A percentile compares a stretch with the other conserved stretches of the same genome.
phyloP scores from a whole-genome alignment of 148 eudicot genomes.

The Polygonum aviculare region DNA sequence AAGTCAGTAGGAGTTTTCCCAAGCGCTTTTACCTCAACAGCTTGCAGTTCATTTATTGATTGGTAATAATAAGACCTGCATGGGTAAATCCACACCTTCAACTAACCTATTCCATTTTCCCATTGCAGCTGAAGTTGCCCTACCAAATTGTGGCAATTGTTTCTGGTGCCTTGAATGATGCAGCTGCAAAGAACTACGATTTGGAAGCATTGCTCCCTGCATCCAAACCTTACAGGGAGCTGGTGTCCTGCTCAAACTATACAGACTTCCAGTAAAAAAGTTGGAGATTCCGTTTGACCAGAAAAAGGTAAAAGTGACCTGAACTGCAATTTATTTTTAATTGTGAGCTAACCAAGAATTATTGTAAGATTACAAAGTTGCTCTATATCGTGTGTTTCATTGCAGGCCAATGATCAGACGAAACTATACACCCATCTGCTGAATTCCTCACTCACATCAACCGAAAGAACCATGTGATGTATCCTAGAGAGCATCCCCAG shows the following conservation, averaged over 20 bases:
- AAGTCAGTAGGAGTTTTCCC: too few species aligned
- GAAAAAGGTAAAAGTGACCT: constrained; percentile 42
- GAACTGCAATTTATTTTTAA: neutral
- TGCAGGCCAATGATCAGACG: constrained; percentile 63
- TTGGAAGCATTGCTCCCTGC: constrained; percentile 95
- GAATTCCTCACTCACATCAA: constrained; percentile 85
- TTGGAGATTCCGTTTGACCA: constrained; percentile 75
- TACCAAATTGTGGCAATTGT: constrained; percentile 83
- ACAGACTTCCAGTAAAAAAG: constrained; percentile 82
- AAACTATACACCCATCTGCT: constrained; percentile 79
- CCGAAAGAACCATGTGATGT: constrained; percentile 89
- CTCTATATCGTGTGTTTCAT: neutral
- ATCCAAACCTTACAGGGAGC: constrained; percentile 62
- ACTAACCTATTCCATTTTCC: neutral
- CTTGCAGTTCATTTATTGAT: neutral
- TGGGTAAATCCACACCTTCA: neutral
- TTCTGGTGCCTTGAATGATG: constrained; percentile 89
- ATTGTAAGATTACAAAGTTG: neutral
- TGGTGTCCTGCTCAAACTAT: constrained; percentile 95
- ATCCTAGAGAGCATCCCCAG: constrained; percentile 71
- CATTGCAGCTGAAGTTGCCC: constrained; percentile 69
- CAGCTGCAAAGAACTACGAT: constrained; percentile 94
- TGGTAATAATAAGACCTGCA: neutral
- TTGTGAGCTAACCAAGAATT: neutral
- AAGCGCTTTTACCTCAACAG: too few species aligned